Percentiles rank a stretch among this genome's conserved stretches.
Conservation (phyloP, 768 basidiomycete species). For the Mycena albidolilacea region DNA sequence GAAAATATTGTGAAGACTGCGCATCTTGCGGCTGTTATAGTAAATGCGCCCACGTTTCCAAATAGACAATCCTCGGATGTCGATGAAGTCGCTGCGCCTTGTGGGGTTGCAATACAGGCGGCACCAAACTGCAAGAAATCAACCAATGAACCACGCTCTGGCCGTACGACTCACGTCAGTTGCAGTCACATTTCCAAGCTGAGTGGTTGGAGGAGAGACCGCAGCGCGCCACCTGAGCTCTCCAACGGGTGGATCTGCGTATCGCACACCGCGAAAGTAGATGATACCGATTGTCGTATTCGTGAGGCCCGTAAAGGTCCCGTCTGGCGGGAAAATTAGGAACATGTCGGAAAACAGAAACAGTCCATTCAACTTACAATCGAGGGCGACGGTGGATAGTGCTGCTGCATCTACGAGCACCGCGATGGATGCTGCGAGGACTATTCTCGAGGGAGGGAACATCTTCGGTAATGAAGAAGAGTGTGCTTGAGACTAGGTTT, state of each 20-base stretch:
- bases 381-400: conserved; percentile 40
- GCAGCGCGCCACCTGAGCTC: conserved; percentile 58
- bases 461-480: neutral
- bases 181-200: conserved; percentile 56
- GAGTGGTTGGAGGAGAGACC: conserved; percentile 52
- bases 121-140: conserved; percentile 49
- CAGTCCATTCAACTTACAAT: conserved; percentile 31
- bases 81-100: conserved; percentile 45
- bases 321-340: conserved; percentile 40
- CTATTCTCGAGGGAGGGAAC: neutral
- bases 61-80: conserved; percentile 62
- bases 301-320: conserved; percentile 52
- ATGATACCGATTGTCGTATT: conserved; percentile 51
- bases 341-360: too few species aligned
- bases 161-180: conserved; percentile 44
- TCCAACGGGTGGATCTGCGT: conserved; percentile 60
- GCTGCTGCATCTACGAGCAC: conserved; percentile 14
- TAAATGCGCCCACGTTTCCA: conserved; percentile 51
- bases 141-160: neutral
- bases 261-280: conserved; percentile 58
- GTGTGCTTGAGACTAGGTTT: neutral
- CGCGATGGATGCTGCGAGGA: neutral
- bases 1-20: too few species aligned
- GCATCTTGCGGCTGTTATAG: neutral
- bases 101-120: conserved; percentile 52